phyloP scores from a whole-genome alignment of 2,329 filamentous ascomycete genomes.

The Proliferodiscus dingleyae region DNA sequence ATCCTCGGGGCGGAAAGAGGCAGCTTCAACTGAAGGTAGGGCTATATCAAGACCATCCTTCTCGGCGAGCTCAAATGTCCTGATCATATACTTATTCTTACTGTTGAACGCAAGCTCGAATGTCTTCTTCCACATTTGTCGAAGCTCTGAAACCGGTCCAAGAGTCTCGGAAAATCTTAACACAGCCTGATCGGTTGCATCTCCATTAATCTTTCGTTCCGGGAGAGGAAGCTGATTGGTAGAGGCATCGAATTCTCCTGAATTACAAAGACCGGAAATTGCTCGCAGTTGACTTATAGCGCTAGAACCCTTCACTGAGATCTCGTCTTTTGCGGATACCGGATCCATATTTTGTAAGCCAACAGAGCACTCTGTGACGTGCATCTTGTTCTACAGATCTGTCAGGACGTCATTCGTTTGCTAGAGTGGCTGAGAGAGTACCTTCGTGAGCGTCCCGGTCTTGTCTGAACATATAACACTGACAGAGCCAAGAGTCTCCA shows the following conservation, averaged over 20 bases:
- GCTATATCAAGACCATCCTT: constrained; percentile 36
- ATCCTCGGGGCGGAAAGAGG: constrained; percentile 22
- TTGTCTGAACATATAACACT: constrained; percentile 74
- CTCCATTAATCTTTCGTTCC: constrained; percentile 63
- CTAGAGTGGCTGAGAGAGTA: constrained; percentile 1
- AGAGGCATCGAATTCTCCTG: constrained; percentile 66
- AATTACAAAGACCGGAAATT: constrained; percentile 66
- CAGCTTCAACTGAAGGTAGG: constrained; percentile 33
- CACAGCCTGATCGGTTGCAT: constrained; percentile 72
- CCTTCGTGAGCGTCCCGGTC: constrained; percentile 61
- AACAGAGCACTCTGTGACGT: constrained; percentile 63
- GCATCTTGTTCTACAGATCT: constrained; percentile 60
- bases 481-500: constrained; percentile 69
- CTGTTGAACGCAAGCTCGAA: constrained; percentile 74
- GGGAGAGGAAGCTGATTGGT: constrained; percentile 54
- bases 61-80: constrained; percentile 46
- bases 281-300: constrained; percentile 55
- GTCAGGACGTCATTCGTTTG: constrained; percentile 27
- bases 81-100: constrained; percentile 79
- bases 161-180: constrained; percentile 66
- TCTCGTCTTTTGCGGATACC: constrained; percentile 46
- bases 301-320: constrained; percentile 32
- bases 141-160: constrained; percentile 53
- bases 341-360: constrained; percentile 42
- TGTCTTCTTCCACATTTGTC: constrained; percentile 57